A percentile compares a stretch with the other conserved stretches of the same genome.
Conservation (phyloP, 768 basidiomycete species). For the Lentinula detonsa region DNA sequence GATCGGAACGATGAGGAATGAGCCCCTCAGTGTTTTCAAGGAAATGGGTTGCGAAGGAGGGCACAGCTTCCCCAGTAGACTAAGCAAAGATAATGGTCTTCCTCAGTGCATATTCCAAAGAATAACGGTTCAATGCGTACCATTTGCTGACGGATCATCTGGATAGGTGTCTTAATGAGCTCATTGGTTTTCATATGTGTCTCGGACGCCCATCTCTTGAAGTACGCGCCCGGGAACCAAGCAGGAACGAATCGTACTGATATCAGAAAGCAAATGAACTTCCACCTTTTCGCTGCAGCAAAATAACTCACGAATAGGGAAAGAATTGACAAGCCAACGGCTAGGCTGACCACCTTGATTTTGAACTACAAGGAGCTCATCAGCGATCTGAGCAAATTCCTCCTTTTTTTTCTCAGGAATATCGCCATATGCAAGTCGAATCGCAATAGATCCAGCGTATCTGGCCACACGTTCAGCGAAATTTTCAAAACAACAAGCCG, state of each 20-base stretch:
- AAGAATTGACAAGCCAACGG: slow-evolving; percentile 10
- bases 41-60: slow-evolving; percentile 7
- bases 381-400: slow-evolving; percentile 5
- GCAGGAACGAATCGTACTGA: slow-evolving; percentile 22
- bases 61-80: slow-evolving; percentile 8
- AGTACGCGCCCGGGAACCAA: slow-evolving; percentile 35
- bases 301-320: slow-evolving; percentile 16
- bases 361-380: slow-evolving; percentile 3
- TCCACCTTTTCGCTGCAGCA: not conserved
- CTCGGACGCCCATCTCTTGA: slow-evolving; percentile 23
- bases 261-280: not conserved
- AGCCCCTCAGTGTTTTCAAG: slow-evolving; percentile 7
- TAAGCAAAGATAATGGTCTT: not conserved
- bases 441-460: slow-evolving; percentile 9
- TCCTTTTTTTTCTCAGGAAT: slow-evolving; percentile 5
- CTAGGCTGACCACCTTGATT: not conserved
- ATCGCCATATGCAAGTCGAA: slow-evolving; percentile 6
- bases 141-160: slow-evolving; percentile 28
- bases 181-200: slow-evolving; percentile 21
- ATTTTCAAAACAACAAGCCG: not conserved
- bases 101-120: not conserved
- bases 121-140: slow-evolving; percentile 15
- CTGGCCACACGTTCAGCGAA: not conserved
- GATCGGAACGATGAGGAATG: not conserved
- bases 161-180: slow-evolving; percentile 21